phyloP scores from a whole-genome alignment of 768 basidiomycete species.

The Phanerodontia chrysosporium region DNA sequence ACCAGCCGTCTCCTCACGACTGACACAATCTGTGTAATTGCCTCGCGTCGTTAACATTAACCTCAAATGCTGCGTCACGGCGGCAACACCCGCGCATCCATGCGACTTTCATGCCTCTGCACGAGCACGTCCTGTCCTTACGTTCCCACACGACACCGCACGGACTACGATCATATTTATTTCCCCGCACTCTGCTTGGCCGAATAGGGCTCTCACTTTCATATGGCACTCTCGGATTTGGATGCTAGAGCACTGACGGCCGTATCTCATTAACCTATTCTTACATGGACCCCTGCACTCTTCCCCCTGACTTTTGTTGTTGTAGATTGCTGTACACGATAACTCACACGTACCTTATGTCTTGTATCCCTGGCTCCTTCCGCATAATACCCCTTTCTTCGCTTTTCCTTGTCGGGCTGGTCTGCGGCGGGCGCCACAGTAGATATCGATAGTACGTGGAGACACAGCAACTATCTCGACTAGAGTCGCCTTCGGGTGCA shows the following conservation, averaged over 20 bases:
- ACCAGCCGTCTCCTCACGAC: slow-evolving; percentile 20
- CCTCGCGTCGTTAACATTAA: not conserved
- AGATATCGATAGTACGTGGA: not conserved
- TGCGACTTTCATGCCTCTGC: slow-evolving; percentile 1
- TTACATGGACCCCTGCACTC: not conserved
- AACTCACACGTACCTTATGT: slow-evolving; percentile 1
- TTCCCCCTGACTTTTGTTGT: not conserved
- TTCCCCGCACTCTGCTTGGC: not conserved
- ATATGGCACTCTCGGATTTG: not conserved
- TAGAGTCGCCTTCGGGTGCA: too few species aligned
- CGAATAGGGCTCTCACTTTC: not conserved
- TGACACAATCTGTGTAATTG: slow-evolving; percentile 10
- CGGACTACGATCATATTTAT: slow-evolving; percentile 2
- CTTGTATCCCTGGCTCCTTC: not conserved
- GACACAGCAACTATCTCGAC: not conserved
- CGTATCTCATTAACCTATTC: not conserved
- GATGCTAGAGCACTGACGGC: not conserved
- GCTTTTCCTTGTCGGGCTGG: not conserved
- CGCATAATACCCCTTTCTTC: not conserved
- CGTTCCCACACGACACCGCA: not conserved
- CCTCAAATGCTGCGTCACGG: not conserved
- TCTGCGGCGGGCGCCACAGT: not conserved
- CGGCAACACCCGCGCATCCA: not conserved
- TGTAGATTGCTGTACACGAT: slow-evolving; percentile 2
- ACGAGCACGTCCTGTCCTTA: slow-evolving; percentile 5